Conservation (phyloP, 2,329 filamentous ascomycete species). For the Fusarium hostae region DNA sequence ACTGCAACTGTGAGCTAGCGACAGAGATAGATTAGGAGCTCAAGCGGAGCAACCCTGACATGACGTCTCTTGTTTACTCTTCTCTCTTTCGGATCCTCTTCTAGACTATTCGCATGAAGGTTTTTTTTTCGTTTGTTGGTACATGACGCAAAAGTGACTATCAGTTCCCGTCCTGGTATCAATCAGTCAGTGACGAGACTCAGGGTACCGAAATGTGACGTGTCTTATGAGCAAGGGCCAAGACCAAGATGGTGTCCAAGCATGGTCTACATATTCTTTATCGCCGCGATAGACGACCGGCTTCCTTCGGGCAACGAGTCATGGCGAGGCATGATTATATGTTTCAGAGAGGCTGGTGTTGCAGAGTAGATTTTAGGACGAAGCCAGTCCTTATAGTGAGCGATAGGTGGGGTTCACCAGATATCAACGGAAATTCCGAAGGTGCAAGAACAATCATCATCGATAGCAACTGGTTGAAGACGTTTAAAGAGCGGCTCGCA, state of each 20-base stretch:
- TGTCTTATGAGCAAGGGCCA: constrained; percentile 33
- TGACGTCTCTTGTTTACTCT: constrained; percentile 37
- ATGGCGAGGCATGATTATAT: constrained; percentile 24
- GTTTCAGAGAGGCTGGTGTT: constrained; percentile 26
- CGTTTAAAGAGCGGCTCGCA: neutral
- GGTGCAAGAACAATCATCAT: neutral
- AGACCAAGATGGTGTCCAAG: constrained; percentile 19
- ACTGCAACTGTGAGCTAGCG: constrained; percentile 23
- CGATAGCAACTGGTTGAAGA: neutral
- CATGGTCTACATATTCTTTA: neutral
- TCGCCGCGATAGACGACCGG: constrained; percentile 7
- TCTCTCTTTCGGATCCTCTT: constrained; percentile 22
- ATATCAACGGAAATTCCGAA: neutral
- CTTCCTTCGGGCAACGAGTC: constrained; percentile 24
- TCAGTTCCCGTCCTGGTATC: constrained; percentile 32
- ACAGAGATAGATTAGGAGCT: constrained; percentile 26
- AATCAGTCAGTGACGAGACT: constrained; percentile 36
- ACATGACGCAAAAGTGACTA: constrained; percentile 29
- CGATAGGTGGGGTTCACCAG: neutral
- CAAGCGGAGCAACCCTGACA: constrained; percentile 23
- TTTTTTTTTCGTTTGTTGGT: constrained; percentile 2
- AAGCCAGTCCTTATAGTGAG: constrained; percentile 18
- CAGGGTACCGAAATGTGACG: constrained; percentile 36
- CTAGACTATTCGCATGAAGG: constrained; percentile 7
- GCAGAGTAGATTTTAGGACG: constrained; percentile 26